A percentile compares a stretch with the other conserved stretches of the same genome.
These are phyloP conservation scores for Cyberlindnera samutprakarnensis DNA, from an alignment of 805 yeast species.

Conservation along the genomic window DNA sequence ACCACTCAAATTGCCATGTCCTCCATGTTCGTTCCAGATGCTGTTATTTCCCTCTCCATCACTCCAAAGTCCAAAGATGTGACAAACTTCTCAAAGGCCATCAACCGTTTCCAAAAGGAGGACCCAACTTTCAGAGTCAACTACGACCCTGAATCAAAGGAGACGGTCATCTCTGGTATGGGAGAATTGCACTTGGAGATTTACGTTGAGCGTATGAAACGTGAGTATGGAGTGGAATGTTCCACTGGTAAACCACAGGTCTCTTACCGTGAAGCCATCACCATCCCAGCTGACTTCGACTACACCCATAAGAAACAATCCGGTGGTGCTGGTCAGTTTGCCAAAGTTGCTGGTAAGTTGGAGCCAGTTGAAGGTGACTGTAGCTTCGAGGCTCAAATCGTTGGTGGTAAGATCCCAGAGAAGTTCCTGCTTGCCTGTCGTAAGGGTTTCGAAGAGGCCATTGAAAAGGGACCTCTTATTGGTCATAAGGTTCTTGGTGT, in stretches of 20 bases:
- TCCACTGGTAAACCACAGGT: constrained; percentile 97
- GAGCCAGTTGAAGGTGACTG: constrained; percentile 60
- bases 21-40: constrained; percentile 98
- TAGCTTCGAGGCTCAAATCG: constrained; percentile 76
- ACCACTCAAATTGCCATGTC: constrained; percentile 79
- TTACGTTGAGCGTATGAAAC: constrained; percentile 95
- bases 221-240: constrained; percentile 96
- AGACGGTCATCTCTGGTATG: constrained; percentile 94
- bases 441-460: constrained; percentile 90
- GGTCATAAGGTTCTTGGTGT: constrained; percentile 94
- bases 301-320: constrained; percentile 95
- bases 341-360: constrained; percentile 86
- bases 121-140: constrained; percentile 97
- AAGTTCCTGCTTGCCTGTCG: constrained; percentile 90
- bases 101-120: constrained; percentile 96
- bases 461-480: constrained; percentile 92
- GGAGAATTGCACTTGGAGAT: constrained; percentile 97
- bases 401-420: constrained; percentile 96
- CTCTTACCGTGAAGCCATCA: constrained; percentile 91
- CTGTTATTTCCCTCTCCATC: constrained; percentile 90
- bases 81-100: constrained; percentile 90
- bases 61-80: constrained; percentile 83
- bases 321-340: constrained; percentile 99
- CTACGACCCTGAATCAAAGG: constrained; percentile 86
- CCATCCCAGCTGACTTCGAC: constrained; percentile 69